Percentiles rank a stretch among this genome's conserved stretches.
Conservation (phyloP, 2,329 filamentous ascomycete species). For the Shiraia sp. region DNA sequence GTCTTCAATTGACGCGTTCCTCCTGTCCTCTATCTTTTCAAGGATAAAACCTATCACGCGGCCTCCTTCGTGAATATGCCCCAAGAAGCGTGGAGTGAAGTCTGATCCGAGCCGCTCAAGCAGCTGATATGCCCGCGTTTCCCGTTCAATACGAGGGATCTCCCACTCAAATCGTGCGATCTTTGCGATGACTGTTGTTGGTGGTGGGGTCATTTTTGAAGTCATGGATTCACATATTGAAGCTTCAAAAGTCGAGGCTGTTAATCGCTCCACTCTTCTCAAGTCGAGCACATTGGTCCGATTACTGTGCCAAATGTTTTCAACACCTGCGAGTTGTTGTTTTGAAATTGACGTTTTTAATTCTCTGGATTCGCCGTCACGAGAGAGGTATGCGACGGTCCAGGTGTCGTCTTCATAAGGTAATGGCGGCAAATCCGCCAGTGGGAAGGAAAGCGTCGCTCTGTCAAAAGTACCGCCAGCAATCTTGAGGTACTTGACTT, state of each 20-base stretch:
- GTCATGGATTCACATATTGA: constrained; percentile 14
- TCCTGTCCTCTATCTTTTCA: constrained; percentile 38
- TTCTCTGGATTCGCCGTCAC: constrained; percentile 20
- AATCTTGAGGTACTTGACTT: constrained; percentile 11
- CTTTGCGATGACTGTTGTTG: constrained; percentile 13
- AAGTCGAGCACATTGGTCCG: constrained; percentile 30
- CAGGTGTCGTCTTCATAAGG: constrained; percentile 9
- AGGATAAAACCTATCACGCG: constrained; percentile 44
- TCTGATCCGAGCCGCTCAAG: constrained; percentile 21
- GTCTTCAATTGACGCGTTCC: constrained; percentile 30
- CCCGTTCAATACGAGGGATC: constrained; percentile 8
- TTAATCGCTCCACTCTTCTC: constrained; percentile 30
- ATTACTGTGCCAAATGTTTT: constrained; percentile 28
- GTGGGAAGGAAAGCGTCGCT: constrained; percentile 11
- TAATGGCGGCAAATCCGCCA: constrained; percentile 5
- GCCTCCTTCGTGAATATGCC: constrained; percentile 41
- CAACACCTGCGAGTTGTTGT: constrained; percentile 25
- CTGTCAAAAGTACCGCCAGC: constrained; percentile 10
- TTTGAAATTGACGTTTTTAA: constrained; percentile 28
- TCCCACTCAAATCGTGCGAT: constrained; percentile 16
- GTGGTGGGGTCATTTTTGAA: constrained; percentile 4
- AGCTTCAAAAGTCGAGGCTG: constrained; percentile 27
- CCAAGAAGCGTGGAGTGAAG: constrained; percentile 43
- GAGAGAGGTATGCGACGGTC: constrained; percentile 10
- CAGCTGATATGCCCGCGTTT: constrained; percentile 12